Conservation (phyloP, 2,329 filamentous ascomycete genomes). For the Verticillium longisporum region DNA sequence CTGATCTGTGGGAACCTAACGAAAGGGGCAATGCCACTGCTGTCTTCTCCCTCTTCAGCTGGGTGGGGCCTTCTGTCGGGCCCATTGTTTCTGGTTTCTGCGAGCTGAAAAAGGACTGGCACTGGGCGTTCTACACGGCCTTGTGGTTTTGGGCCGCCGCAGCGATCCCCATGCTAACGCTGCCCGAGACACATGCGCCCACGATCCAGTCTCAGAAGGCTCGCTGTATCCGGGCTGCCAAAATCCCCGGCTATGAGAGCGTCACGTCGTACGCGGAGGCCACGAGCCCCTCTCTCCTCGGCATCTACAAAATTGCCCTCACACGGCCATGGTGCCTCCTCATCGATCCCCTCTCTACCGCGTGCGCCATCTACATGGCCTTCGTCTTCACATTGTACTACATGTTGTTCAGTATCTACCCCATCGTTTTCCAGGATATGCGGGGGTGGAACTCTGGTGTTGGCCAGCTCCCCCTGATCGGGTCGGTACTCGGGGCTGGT, state of each 20-base stretch:
- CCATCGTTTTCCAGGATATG: constrained; percentile 44
- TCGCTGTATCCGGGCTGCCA: constrained; percentile 36
- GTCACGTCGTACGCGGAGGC: constrained; percentile 41
- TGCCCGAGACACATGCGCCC: constrained; percentile 51
- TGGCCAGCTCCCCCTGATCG: constrained; percentile 43
- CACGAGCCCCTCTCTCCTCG: constrained; percentile 28
- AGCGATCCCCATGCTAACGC: constrained; percentile 42
- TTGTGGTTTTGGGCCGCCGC: constrained; percentile 34
- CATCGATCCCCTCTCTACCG: constrained; percentile 45
- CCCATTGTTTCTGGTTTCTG: constrained; percentile 52
- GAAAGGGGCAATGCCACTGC: constrained; percentile 48
- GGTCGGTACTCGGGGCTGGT: constrained; percentile 39
- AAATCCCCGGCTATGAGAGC: constrained; percentile 44
- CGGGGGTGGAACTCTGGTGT: constrained; percentile 48
- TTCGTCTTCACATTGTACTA: constrained; percentile 47
- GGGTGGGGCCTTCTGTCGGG: constrained; percentile 44
- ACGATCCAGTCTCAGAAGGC: constrained; percentile 48
- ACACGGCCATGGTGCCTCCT: constrained; percentile 47
- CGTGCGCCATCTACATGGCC: constrained; percentile 44
- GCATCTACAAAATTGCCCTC: constrained; percentile 44
- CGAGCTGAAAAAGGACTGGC: constrained; percentile 46
- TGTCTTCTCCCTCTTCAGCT: constrained; percentile 44
- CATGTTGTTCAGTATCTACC: constrained; percentile 54
- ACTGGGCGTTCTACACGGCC: constrained; percentile 44
- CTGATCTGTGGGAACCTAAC: constrained; percentile 44